A percentile compares a stretch with the other conserved stretches of the same genome.
Conservation (phyloP, 2,329 filamentous ascomycete genomes). For the Aspergillus sp. region DNA sequence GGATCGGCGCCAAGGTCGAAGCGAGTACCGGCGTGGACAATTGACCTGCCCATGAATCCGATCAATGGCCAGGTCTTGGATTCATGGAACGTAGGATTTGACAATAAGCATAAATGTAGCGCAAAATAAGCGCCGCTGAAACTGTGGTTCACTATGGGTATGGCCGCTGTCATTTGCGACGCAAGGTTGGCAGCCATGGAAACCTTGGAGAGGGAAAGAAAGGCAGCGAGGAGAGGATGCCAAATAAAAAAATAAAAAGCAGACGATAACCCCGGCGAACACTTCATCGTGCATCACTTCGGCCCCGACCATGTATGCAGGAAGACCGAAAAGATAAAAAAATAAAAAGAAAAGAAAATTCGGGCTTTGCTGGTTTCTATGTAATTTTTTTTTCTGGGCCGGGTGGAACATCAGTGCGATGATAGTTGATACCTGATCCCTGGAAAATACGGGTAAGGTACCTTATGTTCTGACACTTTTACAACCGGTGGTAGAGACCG, state of each 20-base stretch:
- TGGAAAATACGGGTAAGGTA: too few species aligned
- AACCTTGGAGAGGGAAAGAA: slow-evolving; percentile 1
- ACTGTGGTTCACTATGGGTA: slow-evolving; percentile 19
- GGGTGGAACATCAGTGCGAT: too few species aligned
- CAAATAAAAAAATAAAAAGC: too few species aligned
- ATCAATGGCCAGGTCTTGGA: slow-evolving; percentile 1
- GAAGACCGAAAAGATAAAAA: slow-evolving; percentile 5
- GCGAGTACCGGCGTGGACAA: neutral
- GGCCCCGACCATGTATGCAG: slow-evolving; percentile 9
- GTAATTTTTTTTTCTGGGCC: too few species aligned
- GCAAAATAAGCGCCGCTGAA: slow-evolving; percentile 15
- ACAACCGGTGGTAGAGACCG: too few species aligned
- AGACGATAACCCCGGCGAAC: slow-evolving; percentile 11
- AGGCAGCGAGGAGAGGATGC: slow-evolving; percentile 1
- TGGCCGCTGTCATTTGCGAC: slow-evolving; percentile 9
- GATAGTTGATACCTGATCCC: too few species aligned
- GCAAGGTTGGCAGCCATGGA: neutral
- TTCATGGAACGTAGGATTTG: neutral
- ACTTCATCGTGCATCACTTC: slow-evolving; percentile 16
- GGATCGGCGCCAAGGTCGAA: neutral
- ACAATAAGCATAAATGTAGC: slow-evolving; percentile 23
- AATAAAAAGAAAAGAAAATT: slow-evolving; percentile 1
- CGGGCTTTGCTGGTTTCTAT: too few species aligned
- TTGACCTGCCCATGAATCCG: neutral
- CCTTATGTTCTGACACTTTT: too few species aligned